Base-by-base conservation (phyloP, 164 flowering plant genomes). In the Nelumbo lutea region DNA sequence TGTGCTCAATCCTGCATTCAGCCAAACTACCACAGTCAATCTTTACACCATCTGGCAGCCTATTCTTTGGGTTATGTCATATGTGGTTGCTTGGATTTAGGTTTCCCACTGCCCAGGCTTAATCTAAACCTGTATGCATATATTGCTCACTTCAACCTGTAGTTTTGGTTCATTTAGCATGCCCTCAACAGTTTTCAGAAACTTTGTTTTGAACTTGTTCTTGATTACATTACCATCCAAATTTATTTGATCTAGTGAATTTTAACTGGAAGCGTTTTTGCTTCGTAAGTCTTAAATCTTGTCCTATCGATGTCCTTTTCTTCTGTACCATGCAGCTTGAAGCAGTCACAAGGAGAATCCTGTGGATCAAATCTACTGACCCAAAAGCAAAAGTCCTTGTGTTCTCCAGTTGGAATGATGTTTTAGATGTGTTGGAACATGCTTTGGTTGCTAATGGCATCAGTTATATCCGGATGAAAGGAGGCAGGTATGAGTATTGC, bases 331-430 rank as follows among this genome's bases (percentile, higher is more conserved):
- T 78, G 73, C 66, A 94, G 98, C 82, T 91, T 70, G 97, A 88
- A 81, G 95, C 97, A 13, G 84, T 90, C 62, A 87, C 92, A 59
- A 87, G 90, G 77, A 90, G 96, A 81, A 86, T 95, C 72, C 75
- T 91, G 68, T 88, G 86, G 88, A 91, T 91, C 71, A 86, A 74
- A 75, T 79, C 83, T 62, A 81, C 75, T 41, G 90, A 91, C 73
- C 88, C 91, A 50, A 71, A 79, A 61, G 88, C 95, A 9, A 95
- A 95, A 76, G 80, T 90, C 74, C 87, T 95, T 15, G 96, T 90
- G 62, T 95, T 95, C 79, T 87, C 97, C 15, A 90, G 98, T 75
- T 91, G 98, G 98, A 87, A 90, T 66, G 98, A 91, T 77, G 98
- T 95, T 70, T 91, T 95, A 57, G 96, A 91, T 70, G 96, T 95